phyloP scores from a whole-genome alignment of 2,329 filamentous ascomycete species.

The Phaeosphaeriaceae sp. region DNA sequence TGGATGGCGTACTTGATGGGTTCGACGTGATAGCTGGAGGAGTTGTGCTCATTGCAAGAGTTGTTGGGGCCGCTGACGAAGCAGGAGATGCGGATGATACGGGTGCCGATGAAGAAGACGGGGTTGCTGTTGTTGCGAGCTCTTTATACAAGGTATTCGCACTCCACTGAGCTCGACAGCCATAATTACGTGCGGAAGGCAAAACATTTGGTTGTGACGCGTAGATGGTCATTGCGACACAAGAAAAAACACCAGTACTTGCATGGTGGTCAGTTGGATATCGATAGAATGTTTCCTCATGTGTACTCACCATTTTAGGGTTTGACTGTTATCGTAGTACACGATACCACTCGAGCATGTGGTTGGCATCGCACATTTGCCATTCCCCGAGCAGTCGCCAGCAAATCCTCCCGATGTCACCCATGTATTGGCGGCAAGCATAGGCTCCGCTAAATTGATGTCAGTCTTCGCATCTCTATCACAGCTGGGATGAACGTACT shows the following conservation, averaged over 20 bases:
- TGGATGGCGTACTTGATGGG: background rate
- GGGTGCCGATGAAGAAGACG: background rate
- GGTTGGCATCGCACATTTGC: background rate
- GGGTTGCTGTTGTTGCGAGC: background rate
- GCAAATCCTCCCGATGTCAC: conserved; percentile 2
- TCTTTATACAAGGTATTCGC: conserved; percentile 2
- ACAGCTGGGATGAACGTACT: background rate
- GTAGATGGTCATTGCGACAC: conserved; percentile 7
- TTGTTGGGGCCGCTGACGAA: background rate
- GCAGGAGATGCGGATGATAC: background rate
- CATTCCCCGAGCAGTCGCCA: background rate
- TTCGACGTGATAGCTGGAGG: background rate
- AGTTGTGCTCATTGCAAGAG: background rate
- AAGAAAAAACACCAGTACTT: background rate
- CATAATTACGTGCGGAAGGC: conserved; percentile 6
- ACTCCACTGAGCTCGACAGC: background rate
- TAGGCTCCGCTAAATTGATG: background rate
- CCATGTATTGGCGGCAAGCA: background rate
- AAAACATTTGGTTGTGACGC: conserved; percentile 1
- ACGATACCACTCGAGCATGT: conserved; percentile 1
- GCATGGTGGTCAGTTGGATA: background rate
- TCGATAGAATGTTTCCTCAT: background rate
- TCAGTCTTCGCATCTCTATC: background rate
- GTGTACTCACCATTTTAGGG: background rate
- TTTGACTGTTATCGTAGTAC: conserved; percentile 1